These are phyloP conservation scores for Termitomyces sp. DNA, from an alignment of 768 basidiomycete genomes.

Conservation along the genomic window DNA sequence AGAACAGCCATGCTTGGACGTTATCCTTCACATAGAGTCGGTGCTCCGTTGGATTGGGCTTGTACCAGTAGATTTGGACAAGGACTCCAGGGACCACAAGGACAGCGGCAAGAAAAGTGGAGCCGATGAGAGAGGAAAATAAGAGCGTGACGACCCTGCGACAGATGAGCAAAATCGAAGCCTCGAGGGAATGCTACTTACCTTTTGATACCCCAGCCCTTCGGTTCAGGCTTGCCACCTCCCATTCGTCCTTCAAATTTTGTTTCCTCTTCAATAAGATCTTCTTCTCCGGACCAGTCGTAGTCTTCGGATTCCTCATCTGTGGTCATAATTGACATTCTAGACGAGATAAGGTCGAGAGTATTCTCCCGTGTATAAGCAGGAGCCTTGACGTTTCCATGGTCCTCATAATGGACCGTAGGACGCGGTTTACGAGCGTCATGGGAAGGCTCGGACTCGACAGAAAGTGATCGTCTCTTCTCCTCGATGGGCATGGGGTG, in stretches of 20 bases:
- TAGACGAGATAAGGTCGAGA: slow-evolving; percentile 21
- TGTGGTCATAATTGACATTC: slow-evolving; percentile 41
- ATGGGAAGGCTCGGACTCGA: slow-evolving; percentile 16
- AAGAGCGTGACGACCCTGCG: slow-evolving; percentile 52
- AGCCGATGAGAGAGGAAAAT: slow-evolving; percentile 72
- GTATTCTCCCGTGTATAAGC: slow-evolving; percentile 25
- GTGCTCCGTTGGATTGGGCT: slow-evolving; percentile 47
- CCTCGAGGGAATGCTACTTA: slow-evolving; percentile 17
- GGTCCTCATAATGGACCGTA: slow-evolving; percentile 49
- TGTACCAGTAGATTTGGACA: slow-evolving; percentile 68
- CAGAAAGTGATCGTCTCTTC: slow-evolving; percentile 14
- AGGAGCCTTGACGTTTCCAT: slow-evolving; percentile 22
- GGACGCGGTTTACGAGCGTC: slow-evolving; percentile 22
- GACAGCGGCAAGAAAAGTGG: slow-evolving; percentile 56
- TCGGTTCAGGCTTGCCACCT: slow-evolving; percentile 29
- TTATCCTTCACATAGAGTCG: slow-evolving; percentile 61
- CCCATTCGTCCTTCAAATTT: slow-evolving; percentile 63
- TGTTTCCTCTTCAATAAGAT: slow-evolving; percentile 64
- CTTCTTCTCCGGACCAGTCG: slow-evolving; percentile 78
- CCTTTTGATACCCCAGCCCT: slow-evolving; percentile 52
- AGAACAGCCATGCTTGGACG: slow-evolving; percentile 74
- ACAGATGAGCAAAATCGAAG: neutral
- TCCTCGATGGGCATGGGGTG: slow-evolving; percentile 16
- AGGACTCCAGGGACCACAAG: slow-evolving; percentile 59
- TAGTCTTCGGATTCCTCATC: slow-evolving; percentile 58